Conservation (phyloP, 768 basidiomycete genomes). For the Trametes cubensis region DNA sequence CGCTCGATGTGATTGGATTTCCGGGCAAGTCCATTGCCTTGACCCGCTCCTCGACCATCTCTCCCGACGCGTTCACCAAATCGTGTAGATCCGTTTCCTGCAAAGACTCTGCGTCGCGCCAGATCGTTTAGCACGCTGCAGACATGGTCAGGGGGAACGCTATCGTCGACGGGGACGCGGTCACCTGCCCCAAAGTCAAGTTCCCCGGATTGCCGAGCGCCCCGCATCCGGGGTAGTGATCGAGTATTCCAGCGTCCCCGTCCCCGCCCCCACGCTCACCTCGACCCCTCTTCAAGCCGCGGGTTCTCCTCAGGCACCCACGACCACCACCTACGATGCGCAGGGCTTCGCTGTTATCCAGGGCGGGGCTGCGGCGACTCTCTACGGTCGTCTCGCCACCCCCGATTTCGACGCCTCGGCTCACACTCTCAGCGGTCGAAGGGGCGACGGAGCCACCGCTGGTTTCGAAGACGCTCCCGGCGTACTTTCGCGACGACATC, state of each 20-base stretch:
- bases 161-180: neutral
- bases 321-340: constrained; percentile 3
- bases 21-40: too few relatives aligned
- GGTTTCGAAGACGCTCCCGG: constrained; percentile 54
- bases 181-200: constrained; percentile 9
- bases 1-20: too few relatives aligned
- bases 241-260: neutral
- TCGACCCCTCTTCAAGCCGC: neutral
- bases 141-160: constrained; percentile 1
- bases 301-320: neutral
- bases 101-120: neutral
- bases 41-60: neutral
- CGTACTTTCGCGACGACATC: constrained; percentile 64
- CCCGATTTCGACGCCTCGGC: neutral
- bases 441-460: constrained; percentile 62
- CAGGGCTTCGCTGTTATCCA: neutral
- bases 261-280: neutral
- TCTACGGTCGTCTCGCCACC: constrained; percentile 5
- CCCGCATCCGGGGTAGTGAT: constrained; percentile 8
- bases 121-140: neutral
- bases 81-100: neutral
- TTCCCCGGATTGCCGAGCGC: constrained; percentile 17
- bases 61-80: neutral
- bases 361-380: constrained; percentile 6
- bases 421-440: constrained; percentile 50